phyloP scores from a whole-genome alignment of 2,329 filamentous ascomycete species.

The Sporothrix humicola region DNA sequence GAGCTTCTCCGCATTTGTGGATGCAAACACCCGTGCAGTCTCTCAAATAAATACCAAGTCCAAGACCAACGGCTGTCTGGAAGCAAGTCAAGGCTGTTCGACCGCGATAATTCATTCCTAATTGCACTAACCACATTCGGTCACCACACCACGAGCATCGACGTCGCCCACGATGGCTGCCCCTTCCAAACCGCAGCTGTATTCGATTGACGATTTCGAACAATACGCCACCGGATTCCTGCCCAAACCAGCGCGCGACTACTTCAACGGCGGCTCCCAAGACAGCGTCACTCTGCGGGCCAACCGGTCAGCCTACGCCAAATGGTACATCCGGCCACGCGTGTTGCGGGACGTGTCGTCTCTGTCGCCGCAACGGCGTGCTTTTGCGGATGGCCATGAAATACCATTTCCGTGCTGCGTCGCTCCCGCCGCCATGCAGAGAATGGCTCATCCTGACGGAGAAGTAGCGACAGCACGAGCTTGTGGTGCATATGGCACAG shows the following conservation, averaged over 20 bases:
- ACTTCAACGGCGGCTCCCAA: slow-evolving; percentile 5
- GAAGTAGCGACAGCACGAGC: slow-evolving; percentile 2
- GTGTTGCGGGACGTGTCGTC: slow-evolving; percentile 6
- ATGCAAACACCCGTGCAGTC: background rate
- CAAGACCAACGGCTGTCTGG: no score
- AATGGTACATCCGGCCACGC: slow-evolving; percentile 19
- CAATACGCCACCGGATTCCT: slow-evolving; percentile 3
- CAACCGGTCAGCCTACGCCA: background rate
- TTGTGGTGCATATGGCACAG: slow-evolving; percentile 11
- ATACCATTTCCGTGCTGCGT: slow-evolving; percentile 17
- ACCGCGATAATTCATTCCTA: no score
- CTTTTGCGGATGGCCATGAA: background rate
- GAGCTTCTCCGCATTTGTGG: background rate
- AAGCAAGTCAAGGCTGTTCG: no score
- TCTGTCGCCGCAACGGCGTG: background rate
- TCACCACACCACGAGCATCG: background rate
- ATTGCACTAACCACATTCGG: background rate
- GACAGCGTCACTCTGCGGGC: slow-evolving; percentile 12
- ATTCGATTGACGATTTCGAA: slow-evolving; percentile 26
- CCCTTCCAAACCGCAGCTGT: slow-evolving; percentile 3
- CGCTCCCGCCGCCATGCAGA: slow-evolving; percentile 16
- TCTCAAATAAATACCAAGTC: no score
- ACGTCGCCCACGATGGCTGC: background rate
- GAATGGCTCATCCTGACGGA: slow-evolving; percentile 11
- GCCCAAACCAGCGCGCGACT: slow-evolving; percentile 13